phyloP scores from a whole-genome alignment of 225 moss, liverwort and hornwort genomes.

The Sphagnum tenellum region DNA sequence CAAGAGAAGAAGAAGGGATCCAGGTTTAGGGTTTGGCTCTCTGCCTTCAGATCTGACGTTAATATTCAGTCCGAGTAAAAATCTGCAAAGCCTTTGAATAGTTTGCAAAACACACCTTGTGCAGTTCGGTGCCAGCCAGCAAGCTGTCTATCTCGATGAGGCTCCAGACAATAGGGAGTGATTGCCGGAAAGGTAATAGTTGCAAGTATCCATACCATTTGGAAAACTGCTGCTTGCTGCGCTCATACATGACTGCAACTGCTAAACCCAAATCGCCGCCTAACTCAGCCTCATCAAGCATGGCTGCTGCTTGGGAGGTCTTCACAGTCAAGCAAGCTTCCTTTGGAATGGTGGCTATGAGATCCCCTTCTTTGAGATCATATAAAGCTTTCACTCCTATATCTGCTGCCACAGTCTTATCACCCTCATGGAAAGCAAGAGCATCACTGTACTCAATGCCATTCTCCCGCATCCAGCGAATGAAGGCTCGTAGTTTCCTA shows the following conservation, averaged over 20 bases:
- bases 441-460: conserved; percentile 47
- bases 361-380: conserved; percentile 43
- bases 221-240: conserved; percentile 48
- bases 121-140: conserved; percentile 69
- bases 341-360: conserved; percentile 81
- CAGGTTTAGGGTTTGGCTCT: too few relatives aligned
- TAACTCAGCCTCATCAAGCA: conserved; percentile 55
- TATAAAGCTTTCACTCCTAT: conserved; percentile 60
- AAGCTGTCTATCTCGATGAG: conserved; percentile 47
- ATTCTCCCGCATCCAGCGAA: conserved; percentile 70
- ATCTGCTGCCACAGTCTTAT: conserved; percentile 42
- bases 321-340: conserved; percentile 58
- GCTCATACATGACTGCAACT: conserved; percentile 80
- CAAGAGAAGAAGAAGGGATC: too few relatives aligned
- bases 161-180: conserved; percentile 70
- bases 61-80: too few relatives aligned
- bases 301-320: conserved; percentile 35
- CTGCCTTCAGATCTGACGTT: too few relatives aligned
- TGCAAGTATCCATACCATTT: conserved; percentile 72
- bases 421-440: conserved; percentile 42
- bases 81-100: too few relatives aligned
- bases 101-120: conserved; percentile 43
- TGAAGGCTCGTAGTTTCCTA: conserved; percentile 57
- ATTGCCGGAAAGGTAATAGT: conserved; percentile 49
- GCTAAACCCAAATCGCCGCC: conserved; percentile 59